These are phyloP conservation scores for barley (Hordeum vulgare) DNA, from an alignment of 176 grass and related monocot species.

Conservation along the genomic window MorexV3_pseudomolecules_assembly NC_058522.1:346939137-346939636, in stretches of 20 bases:
- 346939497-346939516: neutral
- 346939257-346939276: conserved; percentile 66
- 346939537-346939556: neutral
- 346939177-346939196: conserved; percentile 86
- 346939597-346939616: neutral
- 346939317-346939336: neutral
- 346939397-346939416: neutral
- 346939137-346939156: neutral
- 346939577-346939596: neutral
- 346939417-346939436: neutral
- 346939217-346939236: conserved; percentile 69
- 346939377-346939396: neutral
- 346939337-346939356: neutral
- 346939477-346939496: neutral
- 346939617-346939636: neutral
- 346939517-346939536: neutral
- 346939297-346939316: neutral
- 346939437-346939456: neutral
- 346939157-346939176: conserved; percentile 52
- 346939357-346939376: neutral
- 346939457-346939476: neutral
- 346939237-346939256: conserved; percentile 76
- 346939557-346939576: neutral
- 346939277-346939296: conserved; percentile 39
- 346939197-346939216: conserved; percentile 72